A percentile compares a stretch with the other conserved stretches of the same genome.
phyloP scores from a whole-genome alignment of 163 green algal species.

The Coccomyxa subellipsoidea region DNA sequence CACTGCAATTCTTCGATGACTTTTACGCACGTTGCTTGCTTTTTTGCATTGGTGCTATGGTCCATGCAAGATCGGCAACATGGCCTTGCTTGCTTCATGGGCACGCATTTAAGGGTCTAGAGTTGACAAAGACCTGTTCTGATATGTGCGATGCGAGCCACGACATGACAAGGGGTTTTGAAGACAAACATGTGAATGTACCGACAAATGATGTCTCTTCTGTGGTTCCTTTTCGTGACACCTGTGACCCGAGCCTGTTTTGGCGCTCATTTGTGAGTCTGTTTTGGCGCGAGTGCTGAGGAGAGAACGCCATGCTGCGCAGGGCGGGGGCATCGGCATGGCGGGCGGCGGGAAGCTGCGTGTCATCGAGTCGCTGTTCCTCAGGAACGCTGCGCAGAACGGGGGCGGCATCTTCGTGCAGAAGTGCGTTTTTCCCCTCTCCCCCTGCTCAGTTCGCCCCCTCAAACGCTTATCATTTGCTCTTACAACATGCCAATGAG shows the following conservation, averaged over 20 bases:
- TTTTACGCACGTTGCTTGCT: background rate
- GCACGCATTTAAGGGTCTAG: too few relatives aligned
- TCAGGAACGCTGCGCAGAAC: background rate
- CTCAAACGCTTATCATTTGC: too few relatives aligned
- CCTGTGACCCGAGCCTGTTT: too few relatives aligned
- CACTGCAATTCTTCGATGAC: background rate
- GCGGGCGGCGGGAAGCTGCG: background rate
- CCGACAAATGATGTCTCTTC: too few relatives aligned
- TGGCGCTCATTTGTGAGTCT: too few relatives aligned
- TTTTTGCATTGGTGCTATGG: background rate
- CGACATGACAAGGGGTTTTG: too few relatives aligned
- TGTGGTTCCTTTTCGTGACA: too few relatives aligned
- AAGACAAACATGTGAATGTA: too few relatives aligned
- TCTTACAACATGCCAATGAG: background rate
- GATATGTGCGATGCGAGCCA: too few relatives aligned
- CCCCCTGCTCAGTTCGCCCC: background rate
- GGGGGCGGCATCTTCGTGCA: background rate
- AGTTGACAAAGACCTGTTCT: too few relatives aligned
- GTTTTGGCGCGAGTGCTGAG: background rate
- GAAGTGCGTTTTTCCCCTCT: background rate
- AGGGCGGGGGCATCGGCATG: constrained; percentile 1
- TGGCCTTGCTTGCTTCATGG: too few relatives aligned
- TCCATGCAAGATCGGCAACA: background rate
- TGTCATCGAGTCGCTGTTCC: background rate
- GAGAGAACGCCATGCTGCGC: background rate